A percentile compares a stretch with the other conserved stretches of the same genome.
These are phyloP conservation scores for Artemisia argyi DNA, from an alignment of 129 eudicot species.

Conservation along the genomic window DNA sequence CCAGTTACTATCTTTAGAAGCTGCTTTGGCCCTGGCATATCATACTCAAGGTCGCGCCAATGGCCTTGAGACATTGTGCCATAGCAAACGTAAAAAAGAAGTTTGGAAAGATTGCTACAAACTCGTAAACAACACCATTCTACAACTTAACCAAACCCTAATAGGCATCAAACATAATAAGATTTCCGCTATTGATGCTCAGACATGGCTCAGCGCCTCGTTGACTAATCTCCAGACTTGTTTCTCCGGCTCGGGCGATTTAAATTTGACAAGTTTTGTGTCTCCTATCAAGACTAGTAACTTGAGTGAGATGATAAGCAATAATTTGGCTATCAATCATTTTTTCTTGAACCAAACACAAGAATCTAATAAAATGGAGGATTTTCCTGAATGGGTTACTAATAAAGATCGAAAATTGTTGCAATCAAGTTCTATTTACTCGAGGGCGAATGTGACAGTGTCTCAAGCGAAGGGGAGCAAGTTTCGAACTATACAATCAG, in stretches of 20 bases:
- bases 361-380: conserved; percentile 18
- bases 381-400: conserved; percentile 38
- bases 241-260: conserved; percentile 51
- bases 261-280: conserved; percentile 34
- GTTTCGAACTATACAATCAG: conserved; percentile 35
- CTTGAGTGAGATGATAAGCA: conserved; percentile 39
- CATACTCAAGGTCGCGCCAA: conserved; percentile 25
- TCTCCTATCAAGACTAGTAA: conserved; percentile 44
- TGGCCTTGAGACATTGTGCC: conserved; percentile 36
- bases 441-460: conserved; percentile 35
- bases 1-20: conserved; percentile 36
- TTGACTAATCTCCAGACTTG: conserved; percentile 69
- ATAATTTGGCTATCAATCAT: conserved; percentile 37
- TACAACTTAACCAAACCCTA: conserved; percentile 48
- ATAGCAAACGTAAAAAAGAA: conserved; percentile 35
- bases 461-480: conserved; percentile 39
- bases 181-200: conserved; percentile 49
- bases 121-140: conserved; percentile 44
- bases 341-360: conserved; percentile 20
- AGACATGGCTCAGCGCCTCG: conserved; percentile 73
- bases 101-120: conserved; percentile 61
- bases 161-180: conserved; percentile 13
- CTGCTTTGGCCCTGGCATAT: conserved; percentile 43
- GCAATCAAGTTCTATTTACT: conserved; percentile 27
- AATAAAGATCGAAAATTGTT: conserved; percentile 35